phyloP scores from a whole-genome alignment of 2,329 filamentous ascomycete genomes.

The Xylaria hypoxylon region DNA sequence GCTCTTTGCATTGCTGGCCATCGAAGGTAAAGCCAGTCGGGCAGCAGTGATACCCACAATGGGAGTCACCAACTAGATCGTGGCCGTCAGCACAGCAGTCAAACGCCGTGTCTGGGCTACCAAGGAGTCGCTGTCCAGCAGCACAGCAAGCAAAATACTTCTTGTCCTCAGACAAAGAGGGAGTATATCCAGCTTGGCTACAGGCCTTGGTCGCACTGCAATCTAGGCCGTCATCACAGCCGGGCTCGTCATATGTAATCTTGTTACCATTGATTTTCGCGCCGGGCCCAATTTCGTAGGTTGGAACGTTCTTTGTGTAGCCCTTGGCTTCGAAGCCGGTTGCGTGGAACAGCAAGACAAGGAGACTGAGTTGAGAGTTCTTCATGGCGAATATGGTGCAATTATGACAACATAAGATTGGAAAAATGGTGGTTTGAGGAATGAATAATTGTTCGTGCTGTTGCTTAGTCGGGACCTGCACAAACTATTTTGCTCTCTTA shows the following conservation, averaged over 20 bases:
- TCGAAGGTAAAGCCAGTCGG: constrained; percentile 30
- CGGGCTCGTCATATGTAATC: constrained; percentile 29
- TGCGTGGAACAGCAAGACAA: constrained; percentile 21
- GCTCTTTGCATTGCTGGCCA: constrained; percentile 26
- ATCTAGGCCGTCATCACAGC: constrained; percentile 24
- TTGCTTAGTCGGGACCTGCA: not conserved
- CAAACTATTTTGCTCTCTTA: constrained; percentile 4
- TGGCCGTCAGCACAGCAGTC: constrained; percentile 37
- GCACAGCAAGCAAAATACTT: constrained; percentile 36
- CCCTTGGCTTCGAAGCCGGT: constrained; percentile 19
- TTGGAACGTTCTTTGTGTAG: constrained; percentile 30
- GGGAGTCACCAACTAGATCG: constrained; percentile 25
- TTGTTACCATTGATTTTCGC: constrained; percentile 24
- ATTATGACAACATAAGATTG: not conserved
- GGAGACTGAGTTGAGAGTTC: constrained; percentile 23
- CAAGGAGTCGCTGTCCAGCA: constrained; percentile 29
- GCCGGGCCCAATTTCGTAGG: constrained; percentile 29
- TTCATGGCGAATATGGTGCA: constrained; percentile 25
- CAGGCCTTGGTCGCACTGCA: constrained; percentile 24
- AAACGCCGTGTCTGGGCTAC: constrained; percentile 29
- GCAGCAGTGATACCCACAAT: constrained; percentile 34
- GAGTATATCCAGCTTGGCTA: constrained; percentile 23
- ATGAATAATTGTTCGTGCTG: not conserved
- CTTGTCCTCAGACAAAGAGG: constrained; percentile 29
- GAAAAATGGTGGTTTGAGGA: not conserved